Evolutionary conservation across 192 early-diverging fungal species (phyloP).

Genomic region (Coemansia sp.): DNA sequence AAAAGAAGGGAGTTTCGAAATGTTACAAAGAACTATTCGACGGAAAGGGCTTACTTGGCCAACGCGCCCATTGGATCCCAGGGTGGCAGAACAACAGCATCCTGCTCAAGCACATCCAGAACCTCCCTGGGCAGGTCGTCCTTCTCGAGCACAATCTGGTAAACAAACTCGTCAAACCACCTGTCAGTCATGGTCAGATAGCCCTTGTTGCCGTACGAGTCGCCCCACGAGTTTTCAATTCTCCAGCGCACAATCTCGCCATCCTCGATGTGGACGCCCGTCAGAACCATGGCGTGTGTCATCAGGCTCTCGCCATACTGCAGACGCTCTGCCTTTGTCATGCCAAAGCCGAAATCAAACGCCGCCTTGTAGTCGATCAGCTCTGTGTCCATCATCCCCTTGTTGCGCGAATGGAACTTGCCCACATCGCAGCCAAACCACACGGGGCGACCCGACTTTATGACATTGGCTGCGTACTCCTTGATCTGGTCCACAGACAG

Average conservation of each 20-base stretch:
- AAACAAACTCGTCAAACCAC: constrained; percentile 78
- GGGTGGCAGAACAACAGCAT: constrained; percentile 66
- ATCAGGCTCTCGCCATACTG: constrained; percentile 70
- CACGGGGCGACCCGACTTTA: constrained; percentile 64
- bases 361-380: constrained; percentile 65
- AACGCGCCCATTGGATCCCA: constrained; percentile 79
- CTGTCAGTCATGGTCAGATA: constrained; percentile 75
- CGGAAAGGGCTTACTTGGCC: constrained; percentile 57
- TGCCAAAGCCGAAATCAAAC: constrained; percentile 60
- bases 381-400: constrained; percentile 63
- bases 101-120: constrained; percentile 61
- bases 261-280: constrained; percentile 67
- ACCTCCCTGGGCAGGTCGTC: constrained; percentile 58
- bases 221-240: constrained; percentile 73
- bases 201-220: constrained; percentile 65
- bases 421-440: constrained; percentile 81
- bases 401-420: constrained; percentile 57
- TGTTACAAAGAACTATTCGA: no score
- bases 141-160: constrained; percentile 78
- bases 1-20: no score
- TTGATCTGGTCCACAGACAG: constrained; percentile 59
- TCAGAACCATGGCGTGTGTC: constrained; percentile 82
- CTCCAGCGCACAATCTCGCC: constrained; percentile 70
- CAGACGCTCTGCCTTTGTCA: constrained; percentile 69
- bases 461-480: constrained; percentile 57